Percentiles rank a stretch among this genome's conserved stretches.
Conservation (phyloP, 352 stramenopile genomes). For the Sclerospora graminicola region DNA sequence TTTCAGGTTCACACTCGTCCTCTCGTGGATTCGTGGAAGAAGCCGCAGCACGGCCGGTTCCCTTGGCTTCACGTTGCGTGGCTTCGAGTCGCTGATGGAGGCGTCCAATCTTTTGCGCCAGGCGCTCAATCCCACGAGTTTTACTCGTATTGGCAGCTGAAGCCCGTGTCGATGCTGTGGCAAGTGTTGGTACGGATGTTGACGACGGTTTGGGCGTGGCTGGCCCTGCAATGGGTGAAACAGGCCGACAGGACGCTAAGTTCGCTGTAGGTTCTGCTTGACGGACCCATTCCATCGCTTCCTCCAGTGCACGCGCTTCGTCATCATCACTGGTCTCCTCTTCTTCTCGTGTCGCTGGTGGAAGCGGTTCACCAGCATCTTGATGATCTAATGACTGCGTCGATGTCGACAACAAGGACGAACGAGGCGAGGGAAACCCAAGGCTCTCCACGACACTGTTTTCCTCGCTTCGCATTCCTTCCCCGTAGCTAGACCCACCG, state of each 20-base stretch:
- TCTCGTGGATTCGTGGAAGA: neutral
- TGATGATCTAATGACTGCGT: constrained; percentile 20
- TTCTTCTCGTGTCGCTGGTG: constrained; percentile 5
- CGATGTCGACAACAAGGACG: constrained; percentile 19
- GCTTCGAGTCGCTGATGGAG: constrained; percentile 35
- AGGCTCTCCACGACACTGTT: constrained; percentile 9
- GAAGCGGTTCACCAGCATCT: constrained; percentile 23
- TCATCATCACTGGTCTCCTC: constrained; percentile 11
- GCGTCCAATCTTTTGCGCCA: constrained; percentile 37
- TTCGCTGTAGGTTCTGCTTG: constrained; percentile 18
- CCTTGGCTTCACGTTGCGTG: constrained; percentile 15
- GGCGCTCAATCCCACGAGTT: constrained; percentile 30
- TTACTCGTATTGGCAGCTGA: constrained; percentile 28
- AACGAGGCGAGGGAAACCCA: constrained; percentile 19
- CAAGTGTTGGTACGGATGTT: too few species aligned
- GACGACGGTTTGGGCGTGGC: too few species aligned
- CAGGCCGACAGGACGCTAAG: constrained; percentile 1
- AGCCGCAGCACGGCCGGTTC: neutral
- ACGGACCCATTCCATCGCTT: constrained; percentile 25
- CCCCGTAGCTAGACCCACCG: constrained; percentile 17
- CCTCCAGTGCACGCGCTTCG: constrained; percentile 18
- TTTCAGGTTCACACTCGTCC: too few species aligned
- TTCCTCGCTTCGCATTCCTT: constrained; percentile 12
- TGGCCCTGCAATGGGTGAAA: neutral
- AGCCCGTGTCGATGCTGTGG: constrained; percentile 2